Evolutionary conservation across 495 filamentous ascomycete species (phyloP), one percentile per base, ranked within the genome.

Genomic region (Penicillium diatomitis): DNA sequence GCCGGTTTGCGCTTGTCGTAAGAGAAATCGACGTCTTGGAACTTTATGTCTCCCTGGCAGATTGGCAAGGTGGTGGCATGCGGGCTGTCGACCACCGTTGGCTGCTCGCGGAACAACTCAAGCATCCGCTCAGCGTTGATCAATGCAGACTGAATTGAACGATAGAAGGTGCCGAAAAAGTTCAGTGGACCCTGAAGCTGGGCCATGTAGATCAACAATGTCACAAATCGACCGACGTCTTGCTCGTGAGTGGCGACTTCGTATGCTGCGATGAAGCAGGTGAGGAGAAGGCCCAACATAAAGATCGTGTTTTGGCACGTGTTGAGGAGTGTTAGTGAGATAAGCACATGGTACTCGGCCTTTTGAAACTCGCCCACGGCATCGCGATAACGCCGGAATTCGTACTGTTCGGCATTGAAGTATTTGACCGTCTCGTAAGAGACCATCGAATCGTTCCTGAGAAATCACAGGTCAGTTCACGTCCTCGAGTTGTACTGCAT

Each of bases 341-440:
- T 81, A 6, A 88, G 75, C 29, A 96, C 89, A 53, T 86, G 82
- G 61, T 92, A 90, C 67, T 96, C 92, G 40, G 88, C 86, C 46
- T 67, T 73, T 64, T 98, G 94, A 66, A 82, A 96, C 46, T 84
- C 84, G 30, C 75, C 69, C 20, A 98, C 87, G 3, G 91, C 88
- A 3, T 73, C 64, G 11, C 88, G 77, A 58, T 91, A 96, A 6
- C 94, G 83, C 35, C 82, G 78, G 64, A 95, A 96, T 58, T 98
- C 92, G 64, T 90, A 95, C 5, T 81, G 75, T 62, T 98, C 92
- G 3, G 92, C 91, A 60, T 96, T 96, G 76, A 98, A 98, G 61
- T 97, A 97, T 64, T 98, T 97, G 58, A 98, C 92, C 28, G 92
- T 97, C 66, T 98, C 92, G 63, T 97, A 98, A 8, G 90, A 92